Percentiles rank a stretch among this genome's conserved stretches.
Conservation (phyloP, 2,329 filamentous ascomycete genomes). For the Zarea fungicola region DNA sequence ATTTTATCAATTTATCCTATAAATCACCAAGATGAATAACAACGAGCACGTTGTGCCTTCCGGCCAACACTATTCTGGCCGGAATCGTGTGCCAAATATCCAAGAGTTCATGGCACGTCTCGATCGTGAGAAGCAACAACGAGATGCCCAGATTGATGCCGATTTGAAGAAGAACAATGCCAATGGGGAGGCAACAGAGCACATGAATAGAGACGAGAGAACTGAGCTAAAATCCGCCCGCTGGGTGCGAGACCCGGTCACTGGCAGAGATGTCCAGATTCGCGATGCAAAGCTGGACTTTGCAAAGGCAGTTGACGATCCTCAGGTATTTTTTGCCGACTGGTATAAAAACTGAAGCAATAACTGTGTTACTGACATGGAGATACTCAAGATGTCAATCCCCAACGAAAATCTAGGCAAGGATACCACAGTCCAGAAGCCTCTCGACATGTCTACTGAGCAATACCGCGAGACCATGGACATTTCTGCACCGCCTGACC, state of each 20-base stretch:
- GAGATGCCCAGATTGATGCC: slow-evolving; percentile 67
- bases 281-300: slow-evolving; percentile 70
- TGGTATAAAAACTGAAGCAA: neutral
- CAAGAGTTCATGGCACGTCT: slow-evolving; percentile 75
- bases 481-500: slow-evolving; percentile 84
- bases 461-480: slow-evolving; percentile 86
- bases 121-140: slow-evolving; percentile 70
- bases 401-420: slow-evolving; percentile 86
- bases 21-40: slow-evolving; percentile 28
- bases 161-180: slow-evolving; percentile 36
- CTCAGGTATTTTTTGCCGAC: slow-evolving; percentile 44
- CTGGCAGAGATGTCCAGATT: slow-evolving; percentile 79
- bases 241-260: slow-evolving; percentile 79
- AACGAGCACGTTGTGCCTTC: slow-evolving; percentile 38
- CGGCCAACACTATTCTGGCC: slow-evolving; percentile 72
- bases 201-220: slow-evolving; percentile 33
- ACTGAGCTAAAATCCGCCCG: slow-evolving; percentile 51
- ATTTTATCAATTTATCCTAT: neutral
- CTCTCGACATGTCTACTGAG: slow-evolving; percentile 63
- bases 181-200: slow-evolving; percentile 35
- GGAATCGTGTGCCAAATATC: slow-evolving; percentile 82
- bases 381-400: slow-evolving; percentile 77
- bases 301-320: slow-evolving; percentile 65
- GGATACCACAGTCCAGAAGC: slow-evolving; percentile 65
- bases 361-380: slow-evolving; percentile 1